These are phyloP conservation scores for Wickerhamiella siamensis DNA, from an alignment of 805 yeast species.

Conservation along the genomic window DNA sequence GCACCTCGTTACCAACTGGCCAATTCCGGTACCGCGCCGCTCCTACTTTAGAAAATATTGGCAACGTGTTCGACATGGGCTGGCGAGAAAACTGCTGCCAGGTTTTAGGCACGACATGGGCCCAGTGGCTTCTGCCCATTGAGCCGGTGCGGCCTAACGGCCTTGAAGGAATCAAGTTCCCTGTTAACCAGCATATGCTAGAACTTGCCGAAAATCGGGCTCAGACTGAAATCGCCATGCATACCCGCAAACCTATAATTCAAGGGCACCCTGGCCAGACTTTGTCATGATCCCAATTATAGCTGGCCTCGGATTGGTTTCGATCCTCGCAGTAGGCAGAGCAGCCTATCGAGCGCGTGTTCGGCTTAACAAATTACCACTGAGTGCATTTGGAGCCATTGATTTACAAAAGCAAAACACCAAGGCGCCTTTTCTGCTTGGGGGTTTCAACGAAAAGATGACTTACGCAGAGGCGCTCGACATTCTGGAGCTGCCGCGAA, in stretches of 20 bases:
- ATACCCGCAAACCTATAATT: constrained; percentile 7
- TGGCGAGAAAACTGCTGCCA: constrained; percentile 41
- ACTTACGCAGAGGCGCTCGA: constrained; percentile 38
- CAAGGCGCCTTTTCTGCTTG: constrained; percentile 18
- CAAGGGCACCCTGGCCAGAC: too few relatives aligned
- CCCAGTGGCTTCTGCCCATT: constrained; percentile 62
- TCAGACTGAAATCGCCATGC: constrained; percentile 21
- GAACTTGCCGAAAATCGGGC: constrained; percentile 22
- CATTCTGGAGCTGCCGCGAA: constrained; percentile 30
- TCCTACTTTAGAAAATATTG: constrained; percentile 33
- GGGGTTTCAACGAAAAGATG: constrained; percentile 31
- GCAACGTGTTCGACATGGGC: constrained; percentile 72
- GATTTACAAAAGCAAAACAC: constrained; percentile 6
- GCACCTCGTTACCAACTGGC: constrained; percentile 23
- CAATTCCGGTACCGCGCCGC: constrained; percentile 28
- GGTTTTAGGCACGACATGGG: constrained; percentile 57
- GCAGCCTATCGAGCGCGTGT: constrained; percentile 23
- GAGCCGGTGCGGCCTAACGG: constrained; percentile 23
- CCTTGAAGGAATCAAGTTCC: constrained; percentile 25
- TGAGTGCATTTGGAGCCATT: constrained; percentile 19
- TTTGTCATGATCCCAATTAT: constrained; percentile 20
- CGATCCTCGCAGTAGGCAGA: constrained; percentile 20
- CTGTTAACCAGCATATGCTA: constrained; percentile 21
- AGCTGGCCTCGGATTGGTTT: constrained; percentile 20
- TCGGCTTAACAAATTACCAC: constrained; percentile 21